Conservation (phyloP, 768 basidiomycete genomes). For the Rhodotorula paludigena region DNA sequence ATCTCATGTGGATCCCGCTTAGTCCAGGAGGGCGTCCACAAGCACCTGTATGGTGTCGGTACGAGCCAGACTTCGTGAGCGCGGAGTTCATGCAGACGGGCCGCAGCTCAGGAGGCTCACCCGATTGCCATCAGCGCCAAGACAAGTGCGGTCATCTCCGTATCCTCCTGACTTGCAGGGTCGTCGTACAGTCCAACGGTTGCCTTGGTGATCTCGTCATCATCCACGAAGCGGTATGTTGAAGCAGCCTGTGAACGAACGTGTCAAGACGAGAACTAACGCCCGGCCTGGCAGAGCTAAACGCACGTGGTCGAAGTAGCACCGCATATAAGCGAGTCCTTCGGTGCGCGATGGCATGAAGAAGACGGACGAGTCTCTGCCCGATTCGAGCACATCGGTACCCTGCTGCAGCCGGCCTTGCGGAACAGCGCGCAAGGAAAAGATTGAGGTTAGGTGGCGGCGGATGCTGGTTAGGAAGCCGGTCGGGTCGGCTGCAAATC, state of each 20-base stretch:
- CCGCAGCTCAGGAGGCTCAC: too few species aligned
- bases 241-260: background rate
- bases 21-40: background rate
- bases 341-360: background rate
- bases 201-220: background rate
- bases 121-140: background rate
- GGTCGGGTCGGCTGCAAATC: background rate
- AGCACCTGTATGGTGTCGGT: background rate
- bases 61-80: background rate
- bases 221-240: slow-evolving; percentile 1
- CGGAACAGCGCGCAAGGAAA: background rate
- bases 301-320: slow-evolving; percentile 1
- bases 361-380: background rate
- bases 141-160: background rate
- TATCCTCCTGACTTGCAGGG: background rate
- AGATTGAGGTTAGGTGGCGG: background rate
- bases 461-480: background rate
- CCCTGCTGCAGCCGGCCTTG: background rate
- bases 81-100: background rate
- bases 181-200: slow-evolving; percentile 1
- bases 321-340: background rate
- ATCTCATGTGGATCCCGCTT: background rate
- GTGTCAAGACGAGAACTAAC: background rate
- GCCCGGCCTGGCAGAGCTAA: background rate
- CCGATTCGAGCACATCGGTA: background rate